Evolutionary conservation across 1,284 basidiomycete species (phyloP), one percentile per base, ranked within the genome.

Genomic region (Pseudozyma tsukubaensis): DNA sequence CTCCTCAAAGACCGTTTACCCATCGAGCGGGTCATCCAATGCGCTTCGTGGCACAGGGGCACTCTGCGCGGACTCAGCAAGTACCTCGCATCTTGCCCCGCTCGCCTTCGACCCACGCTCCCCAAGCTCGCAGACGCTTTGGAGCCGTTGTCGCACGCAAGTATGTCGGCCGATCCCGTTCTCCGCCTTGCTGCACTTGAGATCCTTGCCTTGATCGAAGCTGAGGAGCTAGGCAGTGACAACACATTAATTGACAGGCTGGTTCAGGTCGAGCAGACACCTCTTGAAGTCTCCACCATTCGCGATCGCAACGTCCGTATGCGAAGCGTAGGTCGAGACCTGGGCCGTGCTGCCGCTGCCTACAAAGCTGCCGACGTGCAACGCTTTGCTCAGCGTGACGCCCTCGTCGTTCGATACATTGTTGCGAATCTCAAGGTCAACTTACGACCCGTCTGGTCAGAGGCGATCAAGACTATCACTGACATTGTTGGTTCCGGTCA

Each of bases 371-470:
- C 64, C 6, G 57, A 66, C 13, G 58, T 59, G 39, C 51, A 49
- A 13, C 52, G 50, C 11, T 45, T 53, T 18, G 51, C 51, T 11
- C 42, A 53, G 43, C 59, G 67, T 1, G 59, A 72, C 39, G 52
- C 60, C 5, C 49, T 80, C n/a, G 58, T 79, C 4, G 49, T 77
- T 18, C 63, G 62, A 13, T 82, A 79, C 59, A 55, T 81, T 18
- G 66, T 83, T 40, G 76, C 76, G 50, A 81, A 76, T 36, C 59
- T 83, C 57, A 83, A 82, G 70, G 57, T 84, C 61, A 84, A 84
- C 42, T 62, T 84, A 44, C 65, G 71, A n/a, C 83, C 83, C 0
- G 56, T 83, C 34, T 84, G 83, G 83, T 54, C 59, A 7, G 83
- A 83, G 49, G 67, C 69, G 19, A 72, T 76, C 53, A 72, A 75